Conservation (phyloP, 306 rosid genomes). For the Spatholobus suberectus region DNA sequence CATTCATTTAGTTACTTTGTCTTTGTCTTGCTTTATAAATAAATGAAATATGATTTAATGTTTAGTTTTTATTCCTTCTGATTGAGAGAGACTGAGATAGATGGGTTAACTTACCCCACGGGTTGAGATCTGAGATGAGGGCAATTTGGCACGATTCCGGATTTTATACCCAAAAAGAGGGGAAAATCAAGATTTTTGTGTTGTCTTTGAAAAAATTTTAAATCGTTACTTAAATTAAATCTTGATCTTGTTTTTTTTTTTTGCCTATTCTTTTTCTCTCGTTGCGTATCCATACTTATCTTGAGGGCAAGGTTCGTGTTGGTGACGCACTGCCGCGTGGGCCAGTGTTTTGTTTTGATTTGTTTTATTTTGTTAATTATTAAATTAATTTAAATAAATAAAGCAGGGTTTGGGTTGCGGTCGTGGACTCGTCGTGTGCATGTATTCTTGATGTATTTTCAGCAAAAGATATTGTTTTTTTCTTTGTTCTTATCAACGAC, state of each 20-base stretch:
- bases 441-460: neutral
- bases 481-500: neutral
- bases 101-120: neutral
- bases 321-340: slow-evolving; percentile 35
- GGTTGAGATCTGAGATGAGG: slow-evolving; percentile 32
- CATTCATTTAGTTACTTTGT: neutral
- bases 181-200: neutral
- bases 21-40: neutral
- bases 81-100: neutral
- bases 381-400: neutral
- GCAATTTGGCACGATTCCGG: neutral
- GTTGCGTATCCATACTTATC: slow-evolving; percentile 23
- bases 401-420: slow-evolving; percentile 1
- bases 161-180: neutral
- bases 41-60: neutral
- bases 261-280: neutral
- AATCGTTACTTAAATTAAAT: neutral
- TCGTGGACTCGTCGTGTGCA: neutral
- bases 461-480: neutral
- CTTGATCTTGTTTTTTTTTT: too few species aligned
- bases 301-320: slow-evolving; percentile 29
- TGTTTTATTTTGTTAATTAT: neutral
- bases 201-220: neutral
- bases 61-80: neutral
- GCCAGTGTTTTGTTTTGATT: slow-evolving; percentile 19